A percentile compares a stretch with the other conserved stretches of the same genome.
Conservation (phyloP, 768 basidiomycete genomes). For the Pleurotus platypus region DNA sequence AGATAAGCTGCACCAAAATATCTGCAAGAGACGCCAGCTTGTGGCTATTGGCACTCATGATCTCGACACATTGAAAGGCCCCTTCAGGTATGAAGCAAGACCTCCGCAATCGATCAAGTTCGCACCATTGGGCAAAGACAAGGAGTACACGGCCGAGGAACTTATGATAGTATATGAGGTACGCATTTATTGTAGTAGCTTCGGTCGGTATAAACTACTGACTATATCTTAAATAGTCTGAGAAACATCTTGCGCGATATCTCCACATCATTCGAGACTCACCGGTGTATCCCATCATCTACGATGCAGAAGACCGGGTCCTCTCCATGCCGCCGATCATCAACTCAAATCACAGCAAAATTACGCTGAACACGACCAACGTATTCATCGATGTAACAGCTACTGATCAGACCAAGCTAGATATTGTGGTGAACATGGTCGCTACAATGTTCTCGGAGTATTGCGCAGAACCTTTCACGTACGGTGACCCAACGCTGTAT, state of each 20-base stretch:
- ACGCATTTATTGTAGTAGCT: conserved; percentile 13
- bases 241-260: conserved; percentile 87
- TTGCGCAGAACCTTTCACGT: conserved; percentile 90
- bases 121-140: conserved; percentile 75
- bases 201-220: background rate
- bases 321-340: conserved; percentile 98
- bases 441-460: conserved; percentile 99
- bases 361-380: conserved; percentile 88
- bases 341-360: conserved; percentile 97
- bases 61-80: conserved; percentile 80
- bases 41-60: conserved; percentile 98
- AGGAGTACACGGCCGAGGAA: conserved; percentile 81
- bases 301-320: conserved; percentile 83
- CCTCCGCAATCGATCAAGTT: conserved; percentile 91
- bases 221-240: conserved; percentile 51
- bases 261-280: conserved; percentile 92
- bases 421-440: conserved; percentile 93
- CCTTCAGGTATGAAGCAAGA: conserved; percentile 84
- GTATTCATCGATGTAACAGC: conserved; percentile 97
- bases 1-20: conserved; percentile 97
- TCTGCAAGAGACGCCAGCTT: conserved; percentile 84
- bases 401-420: conserved; percentile 93
- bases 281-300: conserved; percentile 96
- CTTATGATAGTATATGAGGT: conserved; percentile 95
- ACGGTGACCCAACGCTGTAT: conserved; percentile 23